Evolutionary conservation across 2,329 filamentous ascomycete genomes (phyloP).

Genomic region (Cercospora sp.): DNA sequence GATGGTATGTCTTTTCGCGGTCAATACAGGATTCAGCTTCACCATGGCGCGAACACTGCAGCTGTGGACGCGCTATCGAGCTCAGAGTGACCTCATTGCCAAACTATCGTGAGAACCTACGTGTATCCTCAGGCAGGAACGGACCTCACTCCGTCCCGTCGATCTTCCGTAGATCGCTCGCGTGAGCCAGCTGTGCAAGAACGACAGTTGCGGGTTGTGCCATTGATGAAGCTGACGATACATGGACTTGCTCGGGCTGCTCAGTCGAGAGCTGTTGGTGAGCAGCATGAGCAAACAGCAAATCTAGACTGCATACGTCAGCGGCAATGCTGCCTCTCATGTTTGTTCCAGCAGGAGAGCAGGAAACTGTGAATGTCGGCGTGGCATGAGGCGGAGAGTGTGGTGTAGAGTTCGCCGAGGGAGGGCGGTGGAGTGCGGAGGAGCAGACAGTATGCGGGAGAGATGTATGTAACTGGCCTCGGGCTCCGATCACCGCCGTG

Average conservation of each 20-base stretch:
- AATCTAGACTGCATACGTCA: not conserved
- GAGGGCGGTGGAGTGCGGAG: not conserved
- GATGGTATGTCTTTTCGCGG: not conserved
- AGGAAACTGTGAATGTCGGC: not conserved
- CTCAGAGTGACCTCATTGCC: constrained; percentile 1
- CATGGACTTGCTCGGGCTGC: not conserved
- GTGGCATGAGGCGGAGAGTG: not conserved
- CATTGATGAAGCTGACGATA: not conserved
- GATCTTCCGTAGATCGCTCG: not conserved
- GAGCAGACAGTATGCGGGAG: not conserved
- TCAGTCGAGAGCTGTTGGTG: not conserved
- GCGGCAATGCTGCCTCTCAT: not conserved
- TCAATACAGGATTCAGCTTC: constrained; percentile 2
- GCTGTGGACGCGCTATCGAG: not conserved
- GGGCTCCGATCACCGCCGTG: constrained; percentile 1
- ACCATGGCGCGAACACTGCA: not conserved
- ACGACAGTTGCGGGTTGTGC: not conserved
- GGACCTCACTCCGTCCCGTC: not conserved
- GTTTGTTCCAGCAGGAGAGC: not conserved
- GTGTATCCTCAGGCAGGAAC: not conserved
- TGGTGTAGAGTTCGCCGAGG: not conserved
- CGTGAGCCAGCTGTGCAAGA: not conserved
- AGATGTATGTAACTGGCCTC: not conserved
- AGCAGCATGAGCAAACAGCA: not conserved
- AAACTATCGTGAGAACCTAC: not conserved